phyloP scores from a whole-genome alignment of 768 basidiomycete species.

The Leccinum truebloodii region DNA sequence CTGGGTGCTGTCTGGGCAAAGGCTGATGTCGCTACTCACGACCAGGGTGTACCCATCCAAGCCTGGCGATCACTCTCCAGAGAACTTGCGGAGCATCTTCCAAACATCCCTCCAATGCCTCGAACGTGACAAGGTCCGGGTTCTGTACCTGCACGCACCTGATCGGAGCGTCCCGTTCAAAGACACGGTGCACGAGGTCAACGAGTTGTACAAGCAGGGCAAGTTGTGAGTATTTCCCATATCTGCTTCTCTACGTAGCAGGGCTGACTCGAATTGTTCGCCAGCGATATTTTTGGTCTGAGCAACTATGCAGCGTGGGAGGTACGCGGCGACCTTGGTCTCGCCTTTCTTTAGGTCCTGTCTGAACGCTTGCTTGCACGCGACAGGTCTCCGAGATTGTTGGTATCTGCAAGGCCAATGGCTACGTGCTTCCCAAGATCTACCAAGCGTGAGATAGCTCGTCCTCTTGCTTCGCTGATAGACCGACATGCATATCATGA shows the following conservation, averaged over 20 bases:
- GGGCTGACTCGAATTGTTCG: neutral
- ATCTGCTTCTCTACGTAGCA: neutral
- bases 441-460: conserved; percentile 49
- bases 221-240: conserved; percentile 42
- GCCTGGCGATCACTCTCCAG: conserved; percentile 45
- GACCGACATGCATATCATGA: neutral
- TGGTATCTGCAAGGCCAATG: conserved; percentile 53
- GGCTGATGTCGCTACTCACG: neutral
- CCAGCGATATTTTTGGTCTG: conserved; percentile 59
- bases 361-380: neutral
- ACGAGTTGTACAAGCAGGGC: conserved; percentile 58
- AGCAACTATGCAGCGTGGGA: conserved; percentile 64
- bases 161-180: conserved; percentile 59
- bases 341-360: neutral
- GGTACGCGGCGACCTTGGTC: conserved; percentile 24
- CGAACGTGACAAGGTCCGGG: conserved; percentile 45
- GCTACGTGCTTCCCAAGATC: conserved; percentile 54
- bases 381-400: conserved; percentile 58
- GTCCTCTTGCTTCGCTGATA: neutral
- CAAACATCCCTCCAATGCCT: conserved; percentile 46
- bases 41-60: conserved; percentile 41
- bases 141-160: conserved; percentile 62
- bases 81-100: conserved; percentile 45
- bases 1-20: neutral
- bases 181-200: conserved; percentile 52